Evolutionary conservation across 805 yeast genomes (phyloP).

Genomic region (Saccharomycopsis fermentans): DNA sequence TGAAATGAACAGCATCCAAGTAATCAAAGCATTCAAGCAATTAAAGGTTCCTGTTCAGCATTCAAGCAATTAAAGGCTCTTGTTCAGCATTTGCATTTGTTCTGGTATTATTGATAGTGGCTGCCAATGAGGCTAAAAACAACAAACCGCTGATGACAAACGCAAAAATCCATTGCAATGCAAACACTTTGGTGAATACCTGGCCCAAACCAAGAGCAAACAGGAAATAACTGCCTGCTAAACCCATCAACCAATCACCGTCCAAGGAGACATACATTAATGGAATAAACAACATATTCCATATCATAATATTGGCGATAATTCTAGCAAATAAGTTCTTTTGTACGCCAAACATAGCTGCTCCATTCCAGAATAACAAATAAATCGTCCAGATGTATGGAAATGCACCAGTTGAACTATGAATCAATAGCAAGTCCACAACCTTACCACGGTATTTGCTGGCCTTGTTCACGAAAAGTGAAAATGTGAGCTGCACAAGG

Average conservation of each 20-base stretch:
- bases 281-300: conserved; percentile 70
- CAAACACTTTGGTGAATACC: conserved; percentile 54
- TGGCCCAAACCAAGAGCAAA: conserved; percentile 67
- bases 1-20: no score
- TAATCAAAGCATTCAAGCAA: background rate
- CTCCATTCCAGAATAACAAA: conserved; percentile 79
- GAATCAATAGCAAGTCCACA: conserved; percentile 45
- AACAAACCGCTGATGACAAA: conserved; percentile 51
- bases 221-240: conserved; percentile 45
- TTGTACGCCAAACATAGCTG: conserved; percentile 53
- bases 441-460: conserved; percentile 39
- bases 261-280: conserved; percentile 43
- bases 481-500: conserved; percentile 45
- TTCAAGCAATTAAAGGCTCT: conserved; percentile 2
- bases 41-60: background rate
- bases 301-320: conserved; percentile 61
- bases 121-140: conserved; percentile 39
- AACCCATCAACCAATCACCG: conserved; percentile 64
- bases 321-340: conserved; percentile 51
- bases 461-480: conserved; percentile 52
- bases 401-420: conserved; percentile 54
- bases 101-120: conserved; percentile 27
- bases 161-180: conserved; percentile 83
- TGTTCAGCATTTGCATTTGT: background rate
- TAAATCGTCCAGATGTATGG: conserved; percentile 70